phyloP scores from a whole-genome alignment of 306 rosid species.

The Rubus parviflorus region DNA sequence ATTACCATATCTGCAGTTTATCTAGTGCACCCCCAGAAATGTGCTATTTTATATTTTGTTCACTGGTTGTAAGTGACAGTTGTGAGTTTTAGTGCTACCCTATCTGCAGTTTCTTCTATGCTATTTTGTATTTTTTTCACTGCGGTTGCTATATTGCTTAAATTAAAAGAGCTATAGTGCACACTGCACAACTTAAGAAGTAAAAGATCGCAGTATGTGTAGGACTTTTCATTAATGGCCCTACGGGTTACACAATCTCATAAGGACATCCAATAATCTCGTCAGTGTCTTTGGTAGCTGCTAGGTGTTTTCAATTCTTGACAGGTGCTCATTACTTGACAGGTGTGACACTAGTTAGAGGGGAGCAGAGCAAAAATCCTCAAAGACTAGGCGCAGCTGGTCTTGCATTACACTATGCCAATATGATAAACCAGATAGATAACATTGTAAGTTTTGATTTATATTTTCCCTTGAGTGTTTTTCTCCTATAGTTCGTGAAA shows the following conservation, averaged over 20 bases:
- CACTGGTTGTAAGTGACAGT: neutral
- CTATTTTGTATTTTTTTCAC: neutral
- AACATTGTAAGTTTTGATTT: conserved; percentile 58
- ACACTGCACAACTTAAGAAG: neutral
- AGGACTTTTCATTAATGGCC: neutral
- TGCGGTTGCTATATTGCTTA: too few species aligned
- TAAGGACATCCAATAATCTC: neutral
- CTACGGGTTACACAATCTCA: neutral
- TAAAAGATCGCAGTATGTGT: neutral
- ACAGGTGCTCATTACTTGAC: conserved; percentile 42
- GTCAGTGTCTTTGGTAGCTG: neutral
- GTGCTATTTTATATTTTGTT: too few species aligned
- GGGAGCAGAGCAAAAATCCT: conserved; percentile 37
- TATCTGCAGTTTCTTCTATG: neutral
- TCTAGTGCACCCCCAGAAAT: too few species aligned
- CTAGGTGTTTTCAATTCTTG: conserved; percentile 31
- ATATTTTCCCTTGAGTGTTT: conserved; percentile 3
- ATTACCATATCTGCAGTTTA: too few species aligned
- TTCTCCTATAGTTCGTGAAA: conserved; percentile 16
- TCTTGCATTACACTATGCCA: conserved; percentile 94
- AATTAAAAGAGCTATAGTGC: neutral
- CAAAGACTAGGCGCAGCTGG: conserved; percentile 80
- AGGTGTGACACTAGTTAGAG: conserved; percentile 32
- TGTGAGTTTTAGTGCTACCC: neutral
- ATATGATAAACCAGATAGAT: conserved; percentile 75